These are phyloP conservation scores for Furcasterigmium sp. DNA, from an alignment of 2,329 filamentous ascomycete species.

Conservation along the genomic window DNA sequence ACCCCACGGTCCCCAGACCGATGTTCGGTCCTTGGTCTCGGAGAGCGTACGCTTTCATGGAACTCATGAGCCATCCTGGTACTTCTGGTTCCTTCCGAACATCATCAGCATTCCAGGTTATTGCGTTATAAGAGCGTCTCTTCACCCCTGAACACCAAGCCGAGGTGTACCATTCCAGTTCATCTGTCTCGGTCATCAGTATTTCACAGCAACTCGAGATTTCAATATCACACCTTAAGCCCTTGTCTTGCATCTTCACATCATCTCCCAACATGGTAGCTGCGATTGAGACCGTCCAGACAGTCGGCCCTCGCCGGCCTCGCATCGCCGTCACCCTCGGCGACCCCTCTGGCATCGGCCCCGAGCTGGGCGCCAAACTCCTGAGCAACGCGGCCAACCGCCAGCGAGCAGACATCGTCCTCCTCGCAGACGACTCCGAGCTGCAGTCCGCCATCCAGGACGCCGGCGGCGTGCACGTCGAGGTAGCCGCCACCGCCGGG, in stretches of 20 bases:
- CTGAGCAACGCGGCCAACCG: conserved; percentile 20
- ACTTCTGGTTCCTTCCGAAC: no score
- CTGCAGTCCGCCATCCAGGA: conserved; percentile 15
- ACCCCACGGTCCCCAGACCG: no score
- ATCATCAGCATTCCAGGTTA: no score
- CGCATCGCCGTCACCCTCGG: conserved; percentile 24
- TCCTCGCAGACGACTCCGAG: conserved; percentile 21
- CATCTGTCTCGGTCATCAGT: no score
- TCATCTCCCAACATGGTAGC: neutral
- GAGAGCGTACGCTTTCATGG: no score
- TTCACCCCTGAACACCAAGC: no score
- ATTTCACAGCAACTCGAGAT: no score
- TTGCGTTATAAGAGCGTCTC: no score
- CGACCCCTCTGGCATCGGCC: conserved; percentile 23
- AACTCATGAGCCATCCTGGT: no score
- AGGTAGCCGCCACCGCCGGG: conserved; percentile 11
- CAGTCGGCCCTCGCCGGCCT: conserved; percentile 10
- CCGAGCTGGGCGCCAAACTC: conserved; percentile 24
- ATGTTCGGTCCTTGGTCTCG: no score
- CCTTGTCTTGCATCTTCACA: neutral
- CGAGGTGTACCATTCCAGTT: no score
- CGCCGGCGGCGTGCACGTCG: conserved; percentile 14
- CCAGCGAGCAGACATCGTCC: conserved; percentile 19
- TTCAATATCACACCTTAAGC: no score
- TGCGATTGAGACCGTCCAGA: conserved; percentile 1